A percentile compares a stretch with the other conserved stretches of the same genome.
Conservation (phyloP, 2,329 filamentous ascomycete genomes). For the Fusarium sp. region DNA sequence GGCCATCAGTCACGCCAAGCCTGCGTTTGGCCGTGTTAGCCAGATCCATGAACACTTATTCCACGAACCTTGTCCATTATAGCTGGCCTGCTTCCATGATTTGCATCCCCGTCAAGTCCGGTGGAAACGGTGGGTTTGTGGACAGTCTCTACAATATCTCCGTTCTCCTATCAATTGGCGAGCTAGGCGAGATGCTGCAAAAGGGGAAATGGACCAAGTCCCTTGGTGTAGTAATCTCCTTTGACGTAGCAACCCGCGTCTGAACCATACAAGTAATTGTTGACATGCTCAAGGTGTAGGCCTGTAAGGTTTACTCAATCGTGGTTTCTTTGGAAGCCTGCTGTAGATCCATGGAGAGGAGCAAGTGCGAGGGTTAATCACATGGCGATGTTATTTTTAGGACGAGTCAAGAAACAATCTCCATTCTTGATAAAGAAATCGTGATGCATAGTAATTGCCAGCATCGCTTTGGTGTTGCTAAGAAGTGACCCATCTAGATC, state of each 20-base stretch:
- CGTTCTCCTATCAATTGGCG: constrained; percentile 9
- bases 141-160: constrained; percentile 10
- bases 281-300: constrained; percentile 4
- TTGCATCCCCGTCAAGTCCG: constrained; percentile 22
- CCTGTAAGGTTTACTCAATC: not conserved
- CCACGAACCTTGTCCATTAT: constrained; percentile 4
- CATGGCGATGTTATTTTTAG: constrained; percentile 31
- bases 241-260: constrained; percentile 28
- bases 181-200: constrained; percentile 19
- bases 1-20: constrained; percentile 24
- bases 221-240: constrained; percentile 20
- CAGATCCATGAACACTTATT: constrained; percentile 3
- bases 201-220: constrained; percentile 12
- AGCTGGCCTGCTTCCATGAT: constrained; percentile 22
- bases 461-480: not conserved
- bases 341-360: constrained; percentile 19
- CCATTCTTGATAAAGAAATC: not conserved
- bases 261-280: not conserved
- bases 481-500: not conserved
- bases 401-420: not conserved
- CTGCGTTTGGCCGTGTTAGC: constrained; percentile 11
- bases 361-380: constrained; percentile 11
- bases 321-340: constrained; percentile 18
- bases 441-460: not conserved
- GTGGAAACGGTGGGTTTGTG: constrained; percentile 37